A percentile compares a stretch with the other conserved stretches of the same genome.
phyloP scores from a whole-genome alignment of 495 filamentous ascomycete species.

The Aspergillus biplanus region DNA sequence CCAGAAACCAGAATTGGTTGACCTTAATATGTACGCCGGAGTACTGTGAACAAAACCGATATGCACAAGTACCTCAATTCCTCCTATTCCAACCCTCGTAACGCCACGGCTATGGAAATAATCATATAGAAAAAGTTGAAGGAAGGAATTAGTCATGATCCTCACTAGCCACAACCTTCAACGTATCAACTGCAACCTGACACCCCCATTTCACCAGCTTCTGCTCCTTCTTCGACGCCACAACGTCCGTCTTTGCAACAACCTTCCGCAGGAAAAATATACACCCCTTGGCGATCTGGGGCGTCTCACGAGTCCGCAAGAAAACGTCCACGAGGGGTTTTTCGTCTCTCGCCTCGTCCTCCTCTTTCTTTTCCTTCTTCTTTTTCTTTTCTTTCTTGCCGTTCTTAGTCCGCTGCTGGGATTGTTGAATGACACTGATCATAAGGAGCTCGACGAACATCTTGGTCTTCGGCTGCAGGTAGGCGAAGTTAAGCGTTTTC shows the following conservation, averaged over 20 bases:
- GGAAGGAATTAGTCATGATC: neutral
- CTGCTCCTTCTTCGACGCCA: constrained; percentile 61
- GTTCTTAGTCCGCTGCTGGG: constrained; percentile 39
- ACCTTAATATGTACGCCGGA: too few relatives aligned
- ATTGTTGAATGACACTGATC: constrained; percentile 71
- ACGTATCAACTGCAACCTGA: constrained; percentile 60
- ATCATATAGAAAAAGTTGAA: neutral
- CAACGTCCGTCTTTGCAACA: constrained; percentile 74
- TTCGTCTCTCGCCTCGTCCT: constrained; percentile 48
- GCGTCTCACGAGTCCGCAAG: constrained; percentile 57
- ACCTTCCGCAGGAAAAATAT: constrained; percentile 80
- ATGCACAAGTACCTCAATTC: too few relatives aligned
- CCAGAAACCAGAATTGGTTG: too few relatives aligned
- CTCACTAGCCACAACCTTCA: constrained; percentile 52
- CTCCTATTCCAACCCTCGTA: neutral
- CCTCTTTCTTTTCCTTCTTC: constrained; percentile 27
- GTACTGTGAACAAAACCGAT: too few relatives aligned
- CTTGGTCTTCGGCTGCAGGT: constrained; percentile 74
- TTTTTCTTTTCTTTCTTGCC: constrained; percentile 34
- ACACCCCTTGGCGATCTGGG: constrained; percentile 68
- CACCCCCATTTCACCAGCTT: constrained; percentile 70
- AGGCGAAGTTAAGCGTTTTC: constrained; percentile 78
- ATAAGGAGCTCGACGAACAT: constrained; percentile 80
- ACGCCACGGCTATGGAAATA: constrained; percentile 2
- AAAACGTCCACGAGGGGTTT: constrained; percentile 68